phyloP scores from a whole-genome alignment of 208 protist species.

The Trypanosoma congolense region DNA sequence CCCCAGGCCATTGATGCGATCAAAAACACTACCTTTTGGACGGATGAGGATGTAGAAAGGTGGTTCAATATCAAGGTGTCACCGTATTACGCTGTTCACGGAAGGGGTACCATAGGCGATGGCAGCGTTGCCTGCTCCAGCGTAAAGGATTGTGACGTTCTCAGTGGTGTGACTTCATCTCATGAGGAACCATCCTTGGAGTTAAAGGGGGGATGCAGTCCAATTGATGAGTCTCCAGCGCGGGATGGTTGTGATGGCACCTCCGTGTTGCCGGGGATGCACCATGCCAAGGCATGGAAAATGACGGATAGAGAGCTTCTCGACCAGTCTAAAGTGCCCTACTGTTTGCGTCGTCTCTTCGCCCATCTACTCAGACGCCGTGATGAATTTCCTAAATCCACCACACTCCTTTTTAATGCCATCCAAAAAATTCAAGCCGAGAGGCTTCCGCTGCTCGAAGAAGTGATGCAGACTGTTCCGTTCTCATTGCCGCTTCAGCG shows the following conservation, averaged over 20 bases:
- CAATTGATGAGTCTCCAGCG: not conserved
- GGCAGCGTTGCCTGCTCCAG: not conserved
- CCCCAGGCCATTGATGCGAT: conserved; percentile 20
- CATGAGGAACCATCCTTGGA: not conserved
- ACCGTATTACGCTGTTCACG: conserved; percentile 17
- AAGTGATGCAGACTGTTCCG: conserved; percentile 23
- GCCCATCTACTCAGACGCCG: conserved; percentile 46
- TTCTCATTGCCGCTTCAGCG: conserved; percentile 60
- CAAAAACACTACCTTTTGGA: conserved; percentile 51
- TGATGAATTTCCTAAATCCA: conserved; percentile 36
- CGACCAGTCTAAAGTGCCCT: conserved; percentile 33
- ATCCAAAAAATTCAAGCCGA: conserved; percentile 40
- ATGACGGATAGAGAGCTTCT: conserved; percentile 42
- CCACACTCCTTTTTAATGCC: conserved; percentile 48
- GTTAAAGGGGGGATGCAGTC: not conserved
- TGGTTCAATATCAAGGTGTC: conserved; percentile 33
- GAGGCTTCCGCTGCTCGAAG: conserved; percentile 43
- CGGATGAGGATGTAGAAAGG: conserved; percentile 27
- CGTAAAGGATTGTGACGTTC: too few species aligned
- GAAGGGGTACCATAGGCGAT: not conserved
- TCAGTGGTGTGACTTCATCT: not conserved
- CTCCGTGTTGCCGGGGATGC: conserved; percentile 1
- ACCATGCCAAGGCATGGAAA: conserved; percentile 30
- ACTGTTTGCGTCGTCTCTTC: conserved; percentile 70
- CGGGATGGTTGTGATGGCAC: not conserved